Conservation (phyloP, 345 rosid genomes). For the Boechera divaricarpa region DNA sequence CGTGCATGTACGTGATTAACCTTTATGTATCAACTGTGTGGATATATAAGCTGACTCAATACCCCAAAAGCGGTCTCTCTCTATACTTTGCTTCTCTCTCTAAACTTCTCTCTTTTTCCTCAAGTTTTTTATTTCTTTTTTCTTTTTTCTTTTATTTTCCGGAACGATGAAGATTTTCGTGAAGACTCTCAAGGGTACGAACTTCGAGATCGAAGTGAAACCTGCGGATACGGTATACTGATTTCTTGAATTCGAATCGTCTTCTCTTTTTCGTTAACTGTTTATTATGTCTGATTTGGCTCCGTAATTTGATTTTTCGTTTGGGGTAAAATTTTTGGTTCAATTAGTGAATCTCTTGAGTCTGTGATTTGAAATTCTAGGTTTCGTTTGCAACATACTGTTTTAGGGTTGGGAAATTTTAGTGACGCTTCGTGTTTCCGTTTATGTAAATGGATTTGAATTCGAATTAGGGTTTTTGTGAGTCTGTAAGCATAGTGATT, state of each 20-base stretch:
- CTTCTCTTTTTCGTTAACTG: conserved; percentile 2
- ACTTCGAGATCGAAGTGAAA: conserved; percentile 73
- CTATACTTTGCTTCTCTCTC: conserved; percentile 44
- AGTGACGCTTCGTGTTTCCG: conserved; percentile 21
- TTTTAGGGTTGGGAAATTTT: background rate
- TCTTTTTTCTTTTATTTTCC: too few relatives aligned
- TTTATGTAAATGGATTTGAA: conserved; percentile 1
- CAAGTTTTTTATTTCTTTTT: conserved; percentile 4
- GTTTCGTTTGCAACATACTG: conserved; percentile 15
- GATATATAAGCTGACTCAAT: conserved; percentile 35
- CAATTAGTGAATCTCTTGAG: conserved; percentile 22
- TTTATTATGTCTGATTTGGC: conserved; percentile 36
- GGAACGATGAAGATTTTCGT: conserved; percentile 73
- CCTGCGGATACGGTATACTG: conserved; percentile 60
- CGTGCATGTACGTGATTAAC: conserved; percentile 3
- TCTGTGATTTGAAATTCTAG: conserved; percentile 34
- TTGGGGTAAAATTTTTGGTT: background rate
- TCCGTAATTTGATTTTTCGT: conserved; percentile 5
- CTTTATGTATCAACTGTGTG: conserved; percentile 11
- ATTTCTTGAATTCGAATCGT: conserved; percentile 3
- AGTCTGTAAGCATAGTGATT: conserved; percentile 8
- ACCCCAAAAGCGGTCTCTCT: conserved; percentile 39
- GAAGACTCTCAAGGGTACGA: conserved; percentile 74
- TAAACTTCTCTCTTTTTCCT: conserved; percentile 32
- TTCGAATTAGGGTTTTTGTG: conserved; percentile 44